Evolutionary conservation across 169 alveolate species (phyloP), one percentile per base, ranked within the genome.

Genomic region (Perkinsus chesapeaki): DNA sequence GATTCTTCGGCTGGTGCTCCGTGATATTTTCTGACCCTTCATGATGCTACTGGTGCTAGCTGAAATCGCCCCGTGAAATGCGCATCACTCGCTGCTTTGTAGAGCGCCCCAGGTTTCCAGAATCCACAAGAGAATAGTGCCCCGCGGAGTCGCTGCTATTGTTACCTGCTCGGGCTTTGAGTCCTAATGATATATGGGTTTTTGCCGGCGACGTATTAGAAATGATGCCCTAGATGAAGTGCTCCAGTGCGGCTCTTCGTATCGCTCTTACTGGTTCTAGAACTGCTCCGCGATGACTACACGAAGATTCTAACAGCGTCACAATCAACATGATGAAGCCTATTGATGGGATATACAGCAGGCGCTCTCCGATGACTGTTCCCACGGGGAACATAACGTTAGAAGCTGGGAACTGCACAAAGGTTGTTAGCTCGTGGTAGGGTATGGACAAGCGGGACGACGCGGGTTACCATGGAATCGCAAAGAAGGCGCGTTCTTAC

Each of bases 281-380:
- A 16, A 43, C 23, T 43, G 23, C 60, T 5, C 60, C 16, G 60
- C 60, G 60, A 5, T 16, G 60, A 43, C 60, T 43, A 5, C 23
- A 5, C 5, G 23, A 43, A 16, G 60, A 43, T 16, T 43, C 60
- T 43, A 91, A 23, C 60, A 91, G 39, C 23, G 90, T 5, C 34
- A 7, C 90, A 38, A 91, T 34, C 39, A 43, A 27, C 39, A 91
- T 3, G 90, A 60, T 39, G 93, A 39, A 39, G 39, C 93, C 93
- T 3, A 91, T n/a, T 3, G 93, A 39, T 7, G 43, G 39, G 27
- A 39, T 31, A 82, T 91, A 91, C 82, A 91, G 90, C 39, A 91
- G 90, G 3, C 93, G 93, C 39, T 91, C 93, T 16, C 93, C 93
- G 27, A 91, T 39, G n/a, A 39, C 60, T 3, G 93, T 91, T 5